Evolutionary conservation across 192 early-diverging fungal species (phyloP).

Genomic region (Coemansia sp.): DNA sequence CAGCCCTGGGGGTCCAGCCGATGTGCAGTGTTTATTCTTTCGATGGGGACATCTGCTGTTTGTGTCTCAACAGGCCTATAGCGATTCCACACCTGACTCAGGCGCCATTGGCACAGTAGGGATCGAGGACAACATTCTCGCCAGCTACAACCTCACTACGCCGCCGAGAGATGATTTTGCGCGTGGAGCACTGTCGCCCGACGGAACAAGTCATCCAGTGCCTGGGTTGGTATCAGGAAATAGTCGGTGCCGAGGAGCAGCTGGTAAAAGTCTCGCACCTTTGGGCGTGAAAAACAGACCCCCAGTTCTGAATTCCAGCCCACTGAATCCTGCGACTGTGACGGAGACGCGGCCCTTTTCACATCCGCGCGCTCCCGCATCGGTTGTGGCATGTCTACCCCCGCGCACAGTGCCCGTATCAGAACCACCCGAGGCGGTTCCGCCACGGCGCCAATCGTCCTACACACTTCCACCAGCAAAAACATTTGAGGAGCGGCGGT

Average conservation of each 20-base stretch:
- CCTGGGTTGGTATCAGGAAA: neutral
- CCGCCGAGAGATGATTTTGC: constrained; percentile 29
- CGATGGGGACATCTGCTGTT: constrained; percentile 54
- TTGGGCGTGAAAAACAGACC: neutral
- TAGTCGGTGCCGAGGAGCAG: neutral
- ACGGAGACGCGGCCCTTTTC: constrained; percentile 43
- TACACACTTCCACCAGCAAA: constrained; percentile 51
- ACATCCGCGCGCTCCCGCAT: constrained; percentile 41
- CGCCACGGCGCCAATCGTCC: constrained; percentile 49
- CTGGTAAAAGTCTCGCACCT: neutral
- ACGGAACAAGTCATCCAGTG: neutral
- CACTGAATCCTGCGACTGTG: neutral
- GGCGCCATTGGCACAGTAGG: neutral
- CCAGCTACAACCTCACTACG: constrained; percentile 40
- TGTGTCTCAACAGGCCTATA: constrained; percentile 48
- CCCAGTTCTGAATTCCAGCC: neutral
- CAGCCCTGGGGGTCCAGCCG: constrained; percentile 5
- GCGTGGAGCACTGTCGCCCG: constrained; percentile 9
- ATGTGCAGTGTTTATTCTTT: constrained; percentile 44
- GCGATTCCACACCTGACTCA: constrained; percentile 21
- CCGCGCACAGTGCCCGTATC: constrained; percentile 6
- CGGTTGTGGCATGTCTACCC: constrained; percentile 38
- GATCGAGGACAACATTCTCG: constrained; percentile 19
- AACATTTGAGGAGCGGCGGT: constrained; percentile 49
- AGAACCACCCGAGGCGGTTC: constrained; percentile 22